Evolutionary conservation across 306 rosid genomes (phyloP).

Genomic region (Pyrus pyrifolia): DNA sequence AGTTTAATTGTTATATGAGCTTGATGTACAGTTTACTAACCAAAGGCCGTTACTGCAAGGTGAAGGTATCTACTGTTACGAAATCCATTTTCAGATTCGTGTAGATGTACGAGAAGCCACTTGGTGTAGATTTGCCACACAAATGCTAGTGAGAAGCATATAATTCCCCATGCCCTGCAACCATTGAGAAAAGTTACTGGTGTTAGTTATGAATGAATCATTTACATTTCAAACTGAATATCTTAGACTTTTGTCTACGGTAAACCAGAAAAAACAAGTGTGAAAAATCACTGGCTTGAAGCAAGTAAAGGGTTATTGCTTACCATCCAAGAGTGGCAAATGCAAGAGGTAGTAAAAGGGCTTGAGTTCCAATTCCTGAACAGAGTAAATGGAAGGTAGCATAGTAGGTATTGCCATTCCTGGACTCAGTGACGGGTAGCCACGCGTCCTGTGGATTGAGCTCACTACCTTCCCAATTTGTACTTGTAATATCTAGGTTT

Average conservation of each 20-base stretch:
- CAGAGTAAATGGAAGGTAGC: constrained; percentile 58
- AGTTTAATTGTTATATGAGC: no score
- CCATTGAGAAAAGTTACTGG: background rate
- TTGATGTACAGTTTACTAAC: constrained; percentile 14
- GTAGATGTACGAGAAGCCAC: constrained; percentile 55
- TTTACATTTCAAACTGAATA: no score
- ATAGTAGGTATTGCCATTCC: constrained; percentile 49
- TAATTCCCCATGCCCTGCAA: constrained; percentile 58
- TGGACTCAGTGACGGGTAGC: constrained; percentile 70
- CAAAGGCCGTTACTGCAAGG: constrained; percentile 46
- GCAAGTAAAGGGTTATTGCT: background rate
- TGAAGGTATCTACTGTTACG: constrained; percentile 57
- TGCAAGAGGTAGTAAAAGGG: constrained; percentile 60
- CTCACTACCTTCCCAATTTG: constrained; percentile 7
- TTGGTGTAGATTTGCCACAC: constrained; percentile 62
- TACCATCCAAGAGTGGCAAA: constrained; percentile 65
- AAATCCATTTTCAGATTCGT: constrained; percentile 45
- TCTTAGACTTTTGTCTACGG: no score
- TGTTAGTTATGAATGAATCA: no score
- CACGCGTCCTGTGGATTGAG: constrained; percentile 63
- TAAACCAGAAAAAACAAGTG: no score
- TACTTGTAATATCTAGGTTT: background rate
- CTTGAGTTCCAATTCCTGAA: constrained; percentile 60
- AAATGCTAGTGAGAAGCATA: constrained; percentile 39
- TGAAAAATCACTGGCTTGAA: no score